phyloP scores from a whole-genome alignment of 257 asterid genomes.

The Rauvolfia tetraphylla region DNA sequence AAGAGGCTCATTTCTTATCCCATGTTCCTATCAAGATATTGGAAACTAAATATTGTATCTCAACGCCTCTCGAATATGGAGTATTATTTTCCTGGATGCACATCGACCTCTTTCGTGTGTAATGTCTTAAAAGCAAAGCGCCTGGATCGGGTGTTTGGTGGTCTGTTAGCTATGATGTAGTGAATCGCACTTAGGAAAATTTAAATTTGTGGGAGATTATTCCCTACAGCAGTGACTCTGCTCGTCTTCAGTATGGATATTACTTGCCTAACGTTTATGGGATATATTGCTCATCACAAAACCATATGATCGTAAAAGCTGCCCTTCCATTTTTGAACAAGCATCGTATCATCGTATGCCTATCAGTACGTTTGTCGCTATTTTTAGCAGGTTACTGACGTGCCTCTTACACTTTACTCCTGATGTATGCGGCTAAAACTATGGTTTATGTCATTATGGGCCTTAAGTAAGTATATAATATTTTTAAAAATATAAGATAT shows the following conservation, averaged over 20 bases:
- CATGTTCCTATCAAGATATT: not conserved
- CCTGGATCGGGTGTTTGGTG: not conserved
- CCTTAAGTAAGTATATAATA: no score
- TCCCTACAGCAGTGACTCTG: not conserved
- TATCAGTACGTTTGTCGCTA: not conserved
- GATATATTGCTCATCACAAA: not conserved
- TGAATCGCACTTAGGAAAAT: not conserved
- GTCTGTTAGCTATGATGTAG: not conserved
- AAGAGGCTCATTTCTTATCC: not conserved
- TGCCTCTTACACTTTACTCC: no score
- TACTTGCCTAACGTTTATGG: not conserved
- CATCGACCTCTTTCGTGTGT: not conserved
- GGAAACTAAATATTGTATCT: not conserved
- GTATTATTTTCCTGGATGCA: not conserved
- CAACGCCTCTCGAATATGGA: not conserved
- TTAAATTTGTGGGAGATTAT: not conserved
- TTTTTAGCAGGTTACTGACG: not conserved
- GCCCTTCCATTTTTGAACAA: not conserved
- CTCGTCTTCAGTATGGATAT: not conserved
- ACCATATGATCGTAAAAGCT: not conserved
- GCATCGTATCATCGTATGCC: not conserved
- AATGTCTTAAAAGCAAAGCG: not conserved
- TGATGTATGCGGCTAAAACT: no score
- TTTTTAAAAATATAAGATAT: no score
- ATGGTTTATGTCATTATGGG: no score